Base-by-base conservation (phyloP, 2,329 filamentous ascomycete species). In the Fusarium heterosporum region DNA sequence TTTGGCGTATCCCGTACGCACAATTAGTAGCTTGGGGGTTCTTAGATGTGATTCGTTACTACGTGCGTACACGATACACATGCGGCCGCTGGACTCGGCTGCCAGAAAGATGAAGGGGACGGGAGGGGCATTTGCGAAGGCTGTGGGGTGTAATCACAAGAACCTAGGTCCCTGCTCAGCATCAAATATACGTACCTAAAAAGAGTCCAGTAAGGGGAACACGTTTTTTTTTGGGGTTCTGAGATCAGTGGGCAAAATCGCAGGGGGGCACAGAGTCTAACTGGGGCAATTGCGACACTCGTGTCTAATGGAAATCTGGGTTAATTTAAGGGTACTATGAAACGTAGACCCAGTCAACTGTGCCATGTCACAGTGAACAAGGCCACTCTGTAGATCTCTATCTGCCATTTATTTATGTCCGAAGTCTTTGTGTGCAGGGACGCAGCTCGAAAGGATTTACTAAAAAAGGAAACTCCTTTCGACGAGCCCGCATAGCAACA, bases 81-180 rank as follows among this genome's bases (percentile, higher is more conserved):
- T n/a, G 58, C 29, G 57, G 57, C 43, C 50, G 50, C 54, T 55
- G 40, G 46, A 53, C 43, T 52, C 43, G 45, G 51, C 62, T 67
- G 57, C 63, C 57, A 66, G 57, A 64, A 53, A 42, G 34, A 48
- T 59, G 51, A 67, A 64, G 63, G 58, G 64, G 64, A 59, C 63
- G 57, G 61, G 60, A 64, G 60, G 64, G 64, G 57, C 47, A 59
- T 43, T 36, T 4, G 14, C 43, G n/a, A 47, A 34, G 62, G 56
- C 28, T 51, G 63, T 49, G 64, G 63, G 51, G 49, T 66, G 63
- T n/a, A 6, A 11, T 16, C 38, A n/a, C 28, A 41, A 19, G 34
- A 30, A 16, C 13, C n/a, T 10, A 6, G 8, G 16, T 34, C 32
- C 32, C 12, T 34, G 32, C 6, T 6, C 22, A 22, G n/a, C 32